These are phyloP conservation scores for Pelargonium australe DNA, from an alignment of 441 rosid species.

Conservation along the genomic window DNA sequence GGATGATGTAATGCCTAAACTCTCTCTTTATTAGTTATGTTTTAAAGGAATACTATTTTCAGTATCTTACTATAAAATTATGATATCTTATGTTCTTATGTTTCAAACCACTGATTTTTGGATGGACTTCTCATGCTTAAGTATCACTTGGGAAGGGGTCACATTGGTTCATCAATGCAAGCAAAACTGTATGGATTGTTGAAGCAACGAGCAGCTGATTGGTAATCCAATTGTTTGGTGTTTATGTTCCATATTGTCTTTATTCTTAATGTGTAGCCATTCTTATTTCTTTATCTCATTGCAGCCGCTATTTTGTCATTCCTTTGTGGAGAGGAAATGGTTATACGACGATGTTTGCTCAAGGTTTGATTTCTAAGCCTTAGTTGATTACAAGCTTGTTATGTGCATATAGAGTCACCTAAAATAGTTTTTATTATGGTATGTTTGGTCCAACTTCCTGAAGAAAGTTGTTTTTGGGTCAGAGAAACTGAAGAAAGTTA, in stretches of 20 bases:
- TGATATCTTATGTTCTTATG: not conserved
- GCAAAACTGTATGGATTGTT: conserved; percentile 61
- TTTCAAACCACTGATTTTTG: not conserved
- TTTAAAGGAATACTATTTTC: not conserved
- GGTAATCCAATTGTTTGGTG: conserved; percentile 38
- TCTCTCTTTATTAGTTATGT: not conserved
- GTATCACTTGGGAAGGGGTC: conserved; percentile 96
- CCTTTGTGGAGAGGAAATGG: conserved; percentile 88
- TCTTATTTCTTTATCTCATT: conserved; percentile 15
- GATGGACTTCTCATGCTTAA: conserved; percentile 25
- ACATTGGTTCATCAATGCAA: conserved; percentile 68
- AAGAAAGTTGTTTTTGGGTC: too few relatives aligned
- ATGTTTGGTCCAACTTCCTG: too few relatives aligned
- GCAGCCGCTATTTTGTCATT: conserved; percentile 78
- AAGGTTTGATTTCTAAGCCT: conserved; percentile 42
- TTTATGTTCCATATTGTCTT: conserved; percentile 11
- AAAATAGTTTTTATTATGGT: too few relatives aligned
- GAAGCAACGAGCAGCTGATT: conserved; percentile 70
- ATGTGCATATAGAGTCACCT: too few relatives aligned
- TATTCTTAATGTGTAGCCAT: conserved; percentile 9
- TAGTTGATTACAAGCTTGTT: not conserved
- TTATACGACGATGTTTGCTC: conserved; percentile 80
- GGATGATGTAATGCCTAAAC: conserved; percentile 57
- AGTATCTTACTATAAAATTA: not conserved
- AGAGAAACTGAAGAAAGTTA: too few relatives aligned